Conservation (phyloP, 176 grass and related monocot species). For the Avena sativa region DNA sequence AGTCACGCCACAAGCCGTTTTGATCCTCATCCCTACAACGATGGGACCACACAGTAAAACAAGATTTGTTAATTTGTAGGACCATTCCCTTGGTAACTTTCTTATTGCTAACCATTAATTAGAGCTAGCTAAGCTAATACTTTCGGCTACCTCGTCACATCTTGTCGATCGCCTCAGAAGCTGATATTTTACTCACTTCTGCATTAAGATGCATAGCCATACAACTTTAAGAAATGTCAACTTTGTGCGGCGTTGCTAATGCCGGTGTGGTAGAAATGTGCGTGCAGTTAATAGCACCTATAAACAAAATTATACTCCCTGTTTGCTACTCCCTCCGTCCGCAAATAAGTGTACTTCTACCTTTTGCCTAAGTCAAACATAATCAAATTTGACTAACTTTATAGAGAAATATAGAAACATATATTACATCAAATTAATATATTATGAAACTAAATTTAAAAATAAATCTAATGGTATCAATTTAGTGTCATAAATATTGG, state of each 20-base stretch:
- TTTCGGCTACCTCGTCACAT: conserved; percentile 17
- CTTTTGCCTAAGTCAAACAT: no score
- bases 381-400: no score
- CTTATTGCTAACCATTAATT: neutral
- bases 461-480: no score
- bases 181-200: conserved; percentile 14
- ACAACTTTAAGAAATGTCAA: conserved; percentile 33
- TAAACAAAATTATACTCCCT: neutral
- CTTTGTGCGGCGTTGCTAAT: conserved; percentile 9
- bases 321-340: no score
- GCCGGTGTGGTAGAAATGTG: neutral
- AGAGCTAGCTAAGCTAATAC: neutral
- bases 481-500: no score
- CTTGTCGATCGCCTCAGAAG: neutral
- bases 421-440: no score
- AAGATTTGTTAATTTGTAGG: conserved; percentile 8
- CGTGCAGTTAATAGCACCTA: neutral
- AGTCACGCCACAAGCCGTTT: no score
- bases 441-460: no score
- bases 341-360: no score
- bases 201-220: conserved; percentile 29
- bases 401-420: no score
- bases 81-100: conserved; percentile 27
- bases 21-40: no score
- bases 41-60: no score